Percentiles rank a stretch among this genome's conserved stretches.
phyloP scores from a whole-genome alignment of 164 flowering plant species.

The Kalanchoe fedtschenkoi region DNA sequence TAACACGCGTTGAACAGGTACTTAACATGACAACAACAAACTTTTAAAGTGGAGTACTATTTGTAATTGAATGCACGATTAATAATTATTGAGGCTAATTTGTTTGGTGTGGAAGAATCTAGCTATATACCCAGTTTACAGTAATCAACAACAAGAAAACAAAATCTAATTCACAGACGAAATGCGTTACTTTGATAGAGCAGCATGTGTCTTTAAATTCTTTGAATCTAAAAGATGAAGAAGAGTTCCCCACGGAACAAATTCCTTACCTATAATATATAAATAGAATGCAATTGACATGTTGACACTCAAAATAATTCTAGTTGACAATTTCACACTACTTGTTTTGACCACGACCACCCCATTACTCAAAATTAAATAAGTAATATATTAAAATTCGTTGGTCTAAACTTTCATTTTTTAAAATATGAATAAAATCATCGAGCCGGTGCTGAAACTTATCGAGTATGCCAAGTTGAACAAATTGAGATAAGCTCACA shows the following conservation, averaged over 20 bases:
- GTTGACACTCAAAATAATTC: neutral
- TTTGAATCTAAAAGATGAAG: neutral
- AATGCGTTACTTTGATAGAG: too few species aligned
- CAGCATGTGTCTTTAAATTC: too few species aligned
- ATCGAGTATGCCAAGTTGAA: too few species aligned
- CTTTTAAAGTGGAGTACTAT: neutral
- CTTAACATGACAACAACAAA: neutral
- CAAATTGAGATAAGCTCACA: too few species aligned
- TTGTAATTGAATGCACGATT: neutral
- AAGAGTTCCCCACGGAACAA: constrained; percentile 6
- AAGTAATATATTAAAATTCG: neutral
- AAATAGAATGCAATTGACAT: neutral
- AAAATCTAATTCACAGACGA: too few species aligned
- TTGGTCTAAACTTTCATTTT: neutral
- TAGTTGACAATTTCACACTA: neutral
- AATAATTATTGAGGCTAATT: neutral
- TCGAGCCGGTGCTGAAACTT: too few species aligned
- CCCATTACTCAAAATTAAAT: neutral
- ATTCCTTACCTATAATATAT: neutral
- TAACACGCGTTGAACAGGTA: neutral
- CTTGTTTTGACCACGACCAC: neutral
- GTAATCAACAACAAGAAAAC: too few species aligned
- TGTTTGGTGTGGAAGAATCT: neutral
- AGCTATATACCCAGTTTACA: too few species aligned
- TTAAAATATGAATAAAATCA: neutral